phyloP scores from a whole-genome alignment of 1,284 basidiomycete species.

The Pseudomicrostroma phylloplanum region DNA sequence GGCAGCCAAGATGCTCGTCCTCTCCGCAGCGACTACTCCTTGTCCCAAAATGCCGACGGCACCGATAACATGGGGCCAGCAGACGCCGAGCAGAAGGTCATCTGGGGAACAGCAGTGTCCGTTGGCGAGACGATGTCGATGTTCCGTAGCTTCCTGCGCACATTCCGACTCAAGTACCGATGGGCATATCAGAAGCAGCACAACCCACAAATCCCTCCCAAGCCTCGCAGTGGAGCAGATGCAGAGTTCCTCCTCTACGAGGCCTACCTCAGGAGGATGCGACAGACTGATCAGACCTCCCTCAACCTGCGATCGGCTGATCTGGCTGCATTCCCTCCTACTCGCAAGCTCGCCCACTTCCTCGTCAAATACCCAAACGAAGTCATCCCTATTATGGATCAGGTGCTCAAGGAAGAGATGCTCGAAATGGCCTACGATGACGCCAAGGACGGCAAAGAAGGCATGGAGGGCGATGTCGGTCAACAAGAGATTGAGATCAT shows the following conservation, averaged over 20 bases:
- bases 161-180: conserved; percentile 91
- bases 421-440: conserved; percentile 59
- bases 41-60: conserved; percentile 34
- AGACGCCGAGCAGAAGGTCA: conserved; percentile 68
- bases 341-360: conserved; percentile 62
- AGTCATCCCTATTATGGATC: conserved; percentile 93
- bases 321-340: conserved; percentile 77
- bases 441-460: conserved; percentile 61
- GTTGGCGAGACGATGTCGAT: conserved; percentile 81
- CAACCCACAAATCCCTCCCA: neutral
- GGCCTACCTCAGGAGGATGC: conserved; percentile 74
- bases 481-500: conserved; percentile 50
- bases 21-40: conserved; percentile 21
- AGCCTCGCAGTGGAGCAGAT: conserved; percentile 24
- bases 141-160: conserved; percentile 80
- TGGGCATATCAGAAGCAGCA: conserved; percentile 51
- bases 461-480: conserved; percentile 65
- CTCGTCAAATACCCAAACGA: conserved; percentile 90
- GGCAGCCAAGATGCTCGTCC: conserved; percentile 2
- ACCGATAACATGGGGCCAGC: conserved; percentile 23
- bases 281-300: conserved; percentile 75
- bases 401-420: conserved; percentile 73
- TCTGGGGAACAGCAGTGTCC: conserved; percentile 95
- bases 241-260: conserved; percentile 62
- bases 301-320: conserved; percentile 86